Base-by-base conservation (phyloP, 208 protist genomes). In the Crithidia fasciculata region DNA sequence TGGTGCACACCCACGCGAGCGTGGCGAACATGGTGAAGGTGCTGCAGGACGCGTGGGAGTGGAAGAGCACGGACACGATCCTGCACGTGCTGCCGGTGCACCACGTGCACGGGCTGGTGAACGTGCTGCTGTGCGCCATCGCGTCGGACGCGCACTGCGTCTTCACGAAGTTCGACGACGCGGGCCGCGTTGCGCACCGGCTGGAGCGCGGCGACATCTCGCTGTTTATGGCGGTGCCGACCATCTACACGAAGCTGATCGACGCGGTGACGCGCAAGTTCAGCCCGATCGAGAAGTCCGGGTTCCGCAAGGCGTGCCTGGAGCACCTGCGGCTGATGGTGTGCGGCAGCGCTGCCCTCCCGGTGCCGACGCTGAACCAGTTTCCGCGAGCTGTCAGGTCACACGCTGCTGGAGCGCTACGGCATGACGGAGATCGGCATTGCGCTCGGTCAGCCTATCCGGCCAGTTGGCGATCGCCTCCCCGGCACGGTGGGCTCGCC, bases 341-440 rank as follows among this genome's bases (percentile, higher is more conserved):
- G 10, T 98, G 83, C 58, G 98, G 98, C n/a, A 98, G 95, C 41
- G 86, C 93, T 3, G 86, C 98, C 2, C 87, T 99, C 8, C 98
- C 97, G 10, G 81, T 90, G 47, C 77, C 96, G 8, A 90, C 97
- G 7, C 87, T 98, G 41, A 56, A 95, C 19, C 81, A 85, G 70
- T 99, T n/a, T 98, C 84, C 67, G 86, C 50, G 78, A 91, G 28
- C 74, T 99, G 16, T 92, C 93, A 8, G 96, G 96, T 0, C 94
- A 98, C 75, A 81, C 76, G 18, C 81, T 99, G 54, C 83, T 99
- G 16, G 97, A 99, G 82, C 83, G 97, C n/a, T 98, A 98, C 83
- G 97, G 97, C 44, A 99, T 99, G 98, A 98, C 98, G 10, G 98
- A 99, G 83, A 97, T 98, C 71, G 97, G 97, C 47, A 99, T 99